Conservation (phyloP, 1,139 yeast species). For the Hemisphaericaspora xylanilytica region DNA sequence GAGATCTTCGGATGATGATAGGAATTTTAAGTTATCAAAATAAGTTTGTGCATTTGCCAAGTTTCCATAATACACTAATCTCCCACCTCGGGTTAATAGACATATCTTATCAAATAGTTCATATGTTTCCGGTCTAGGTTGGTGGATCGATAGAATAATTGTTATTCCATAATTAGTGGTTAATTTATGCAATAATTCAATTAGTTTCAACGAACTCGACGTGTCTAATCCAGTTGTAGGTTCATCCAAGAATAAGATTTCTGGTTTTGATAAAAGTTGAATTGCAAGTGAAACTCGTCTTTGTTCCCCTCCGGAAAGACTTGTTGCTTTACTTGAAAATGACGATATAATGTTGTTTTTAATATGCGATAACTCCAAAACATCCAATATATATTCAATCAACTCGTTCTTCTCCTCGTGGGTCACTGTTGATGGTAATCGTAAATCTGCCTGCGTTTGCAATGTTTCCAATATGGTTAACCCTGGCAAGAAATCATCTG, state of each 20-base stretch:
- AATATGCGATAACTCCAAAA: conserved; percentile 58
- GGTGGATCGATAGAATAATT: conserved; percentile 69
- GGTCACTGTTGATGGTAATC: conserved; percentile 44
- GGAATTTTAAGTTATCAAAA: conserved; percentile 28
- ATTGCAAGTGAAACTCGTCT: conserved; percentile 71
- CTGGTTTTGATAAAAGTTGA: conserved; percentile 69
- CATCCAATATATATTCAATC: conserved; percentile 54
- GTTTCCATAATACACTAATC: conserved; percentile 53
- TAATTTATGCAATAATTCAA: conserved; percentile 53
- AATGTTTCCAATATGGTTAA: conserved; percentile 67
- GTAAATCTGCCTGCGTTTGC: conserved; percentile 60
- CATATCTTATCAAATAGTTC: conserved; percentile 61
- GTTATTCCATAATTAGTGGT: conserved; percentile 55
- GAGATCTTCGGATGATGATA: not conserved
- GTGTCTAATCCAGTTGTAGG: conserved; percentile 86
- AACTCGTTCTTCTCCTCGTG: conserved; percentile 38
- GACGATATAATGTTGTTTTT: conserved; percentile 55
- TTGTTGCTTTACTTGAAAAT: conserved; percentile 41
- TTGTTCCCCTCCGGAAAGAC: conserved; percentile 76
- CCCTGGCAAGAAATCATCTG: conserved; percentile 64
- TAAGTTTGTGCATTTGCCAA: conserved; percentile 42
- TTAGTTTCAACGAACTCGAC: conserved; percentile 62
- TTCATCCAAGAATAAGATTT: conserved; percentile 71
- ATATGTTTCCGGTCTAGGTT: conserved; percentile 71
- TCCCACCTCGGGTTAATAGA: conserved; percentile 61